Base-by-base conservation (phyloP, 306 rosid species). In the Acacia confusa region DNA sequence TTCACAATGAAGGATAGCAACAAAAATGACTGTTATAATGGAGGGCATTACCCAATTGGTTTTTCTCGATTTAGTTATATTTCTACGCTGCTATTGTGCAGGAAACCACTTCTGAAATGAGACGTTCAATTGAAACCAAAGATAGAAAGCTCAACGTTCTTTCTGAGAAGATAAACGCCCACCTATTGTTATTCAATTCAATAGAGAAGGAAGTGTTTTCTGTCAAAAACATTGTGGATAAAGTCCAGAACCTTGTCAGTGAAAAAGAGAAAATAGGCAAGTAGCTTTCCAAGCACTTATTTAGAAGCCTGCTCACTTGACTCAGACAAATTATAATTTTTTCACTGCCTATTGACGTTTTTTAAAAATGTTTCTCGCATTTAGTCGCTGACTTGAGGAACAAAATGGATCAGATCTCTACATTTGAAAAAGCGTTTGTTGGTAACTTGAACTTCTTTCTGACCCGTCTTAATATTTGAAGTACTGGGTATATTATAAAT, bases 251-350 rank as follows among this genome's bases (percentile, higher is more conserved):
- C 73, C 72, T 87, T 63, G 87, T 88, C 85, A 81, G 52, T 77
- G 92, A 92, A 79, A 92, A 83, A 85, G 97, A 94, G 90, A 91
- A 84, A 83, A 58, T 89, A 85, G 95, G 97, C 86, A 84, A 90
- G 92, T 77, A 72, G 72, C 77, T 80, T 69, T 64, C 83, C 52
- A 55, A 76, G 76, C 65, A 73, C 70, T 43, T n/a, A 36, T 47
- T 74, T 24, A 28, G 53, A 34, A 64, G 74, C 74, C 16, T 65
- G 70, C 61, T 82, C 47, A 67, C 69, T 67, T 81, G 52, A 40
- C 78, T 80, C 69, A 38, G 40, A 17, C 44, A 30, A 48, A 24
- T 15, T 20, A 36, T 65, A 22, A 16, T 30, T 63, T 34, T 74
- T 66, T 48, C 74, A 48, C 70, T 81, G 61, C 74, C 63, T 65